A percentile compares a stretch with the other conserved stretches of the same genome.
These are phyloP conservation scores for Brassica cretica DNA, from an alignment of 345 rosid species.

Conservation along the genomic window DNA sequence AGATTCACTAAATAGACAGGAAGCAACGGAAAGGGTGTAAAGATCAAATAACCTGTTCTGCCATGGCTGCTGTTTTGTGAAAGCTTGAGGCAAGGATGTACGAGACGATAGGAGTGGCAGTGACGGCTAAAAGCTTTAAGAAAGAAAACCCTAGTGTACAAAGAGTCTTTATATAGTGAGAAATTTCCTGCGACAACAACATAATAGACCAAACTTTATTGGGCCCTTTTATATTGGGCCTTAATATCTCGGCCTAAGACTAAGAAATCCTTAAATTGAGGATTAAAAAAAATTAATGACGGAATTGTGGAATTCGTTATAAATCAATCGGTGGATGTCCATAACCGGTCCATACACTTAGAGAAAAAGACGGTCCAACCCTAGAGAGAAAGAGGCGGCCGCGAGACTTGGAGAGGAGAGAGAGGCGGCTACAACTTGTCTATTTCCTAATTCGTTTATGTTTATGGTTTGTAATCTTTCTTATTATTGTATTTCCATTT, in stretches of 20 bases:
- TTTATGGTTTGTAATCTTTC: too few species aligned
- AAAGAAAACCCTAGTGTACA: conserved; percentile 29
- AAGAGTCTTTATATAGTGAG: not conserved
- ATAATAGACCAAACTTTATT: not conserved
- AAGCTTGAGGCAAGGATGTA: not conserved
- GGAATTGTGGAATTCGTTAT: too few species aligned
- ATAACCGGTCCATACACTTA: too few species aligned
- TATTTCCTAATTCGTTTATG: too few species aligned
- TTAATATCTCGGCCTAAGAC: not conserved
- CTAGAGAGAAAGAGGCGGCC: too few species aligned
- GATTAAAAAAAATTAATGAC: too few species aligned
- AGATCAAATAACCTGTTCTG: conserved; percentile 37
- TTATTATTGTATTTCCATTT: too few species aligned
- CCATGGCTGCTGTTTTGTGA: conserved; percentile 30
- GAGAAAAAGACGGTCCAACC: too few species aligned
- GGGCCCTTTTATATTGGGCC: not conserved
- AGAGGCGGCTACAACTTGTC: too few species aligned
- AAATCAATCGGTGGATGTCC: too few species aligned
- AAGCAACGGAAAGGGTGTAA: not conserved
- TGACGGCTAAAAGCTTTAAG: conserved; percentile 4
- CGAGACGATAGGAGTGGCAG: conserved; percentile 14
- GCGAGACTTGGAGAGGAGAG: too few species aligned
- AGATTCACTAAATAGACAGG: not conserved
- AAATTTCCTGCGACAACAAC: not conserved
- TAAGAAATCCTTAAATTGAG: not conserved